These are phyloP conservation scores for Phytopythium aichiense DNA, from an alignment of 352 stramenopile genomes.

Conservation along the genomic window DNA sequence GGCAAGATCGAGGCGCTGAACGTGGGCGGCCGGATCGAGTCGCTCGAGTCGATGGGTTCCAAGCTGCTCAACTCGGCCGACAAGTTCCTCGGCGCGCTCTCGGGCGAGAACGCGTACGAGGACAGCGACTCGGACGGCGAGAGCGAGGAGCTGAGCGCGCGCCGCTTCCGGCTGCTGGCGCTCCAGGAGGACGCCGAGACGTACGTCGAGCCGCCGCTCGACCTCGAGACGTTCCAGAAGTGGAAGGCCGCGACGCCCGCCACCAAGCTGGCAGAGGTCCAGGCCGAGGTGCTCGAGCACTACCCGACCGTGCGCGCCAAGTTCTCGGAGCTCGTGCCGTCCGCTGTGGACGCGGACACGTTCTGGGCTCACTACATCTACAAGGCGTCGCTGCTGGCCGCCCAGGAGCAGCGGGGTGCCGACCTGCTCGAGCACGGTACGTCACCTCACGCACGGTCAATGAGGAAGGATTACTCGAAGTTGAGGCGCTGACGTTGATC, in stretches of 20 bases:
- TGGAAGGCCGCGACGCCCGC: constrained; percentile 32
- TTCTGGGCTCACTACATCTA: constrained; percentile 78
- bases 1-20: constrained; percentile 22
- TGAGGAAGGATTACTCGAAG: not conserved
- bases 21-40: constrained; percentile 25
- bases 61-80: constrained; percentile 72
- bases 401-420: constrained; percentile 59
- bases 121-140: constrained; percentile 28
- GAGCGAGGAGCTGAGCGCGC: constrained; percentile 30
- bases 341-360: constrained; percentile 33
- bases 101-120: constrained; percentile 24
- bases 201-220: constrained; percentile 51
- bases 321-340: constrained; percentile 54
- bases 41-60: constrained; percentile 54
- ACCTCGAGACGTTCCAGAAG: constrained; percentile 62
- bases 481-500: not conserved
- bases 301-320: constrained; percentile 59
- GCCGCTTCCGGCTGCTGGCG: constrained; percentile 52
- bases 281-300: constrained; percentile 54
- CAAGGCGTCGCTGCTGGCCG: constrained; percentile 63
- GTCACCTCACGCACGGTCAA: not conserved
- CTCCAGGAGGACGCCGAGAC: constrained; percentile 64
- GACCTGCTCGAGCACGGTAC: constrained; percentile 61
- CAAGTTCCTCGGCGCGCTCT: constrained; percentile 48
- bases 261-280: constrained; percentile 36